Evolutionary conservation across 2,329 filamentous ascomycete species (phyloP).

Genomic region (Polychaeton citri): DNA sequence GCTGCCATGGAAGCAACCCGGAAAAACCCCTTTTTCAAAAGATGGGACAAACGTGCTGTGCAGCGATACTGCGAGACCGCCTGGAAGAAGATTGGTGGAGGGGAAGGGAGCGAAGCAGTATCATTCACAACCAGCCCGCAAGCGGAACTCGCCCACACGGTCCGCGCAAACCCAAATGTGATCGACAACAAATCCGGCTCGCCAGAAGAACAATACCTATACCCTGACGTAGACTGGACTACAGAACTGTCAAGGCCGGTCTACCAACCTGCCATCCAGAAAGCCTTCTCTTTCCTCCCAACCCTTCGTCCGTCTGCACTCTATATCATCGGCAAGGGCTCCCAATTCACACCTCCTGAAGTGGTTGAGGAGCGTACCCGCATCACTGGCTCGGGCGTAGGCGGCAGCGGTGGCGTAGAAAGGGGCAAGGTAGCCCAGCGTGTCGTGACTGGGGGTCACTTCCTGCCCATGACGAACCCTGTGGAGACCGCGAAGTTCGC

Average conservation of each 20-base stretch:
- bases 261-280: constrained; percentile 51
- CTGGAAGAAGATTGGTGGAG: too few species aligned
- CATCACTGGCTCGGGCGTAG: constrained; percentile 42
- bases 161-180: too few species aligned
- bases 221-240: constrained; percentile 7
- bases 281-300: constrained; percentile 41
- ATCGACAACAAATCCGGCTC: too few species aligned
- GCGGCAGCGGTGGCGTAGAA: constrained; percentile 48
- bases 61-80: too few species aligned
- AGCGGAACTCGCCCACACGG: too few species aligned
- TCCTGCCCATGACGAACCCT: constrained; percentile 68
- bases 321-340: constrained; percentile 50
- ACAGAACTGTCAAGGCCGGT: constrained; percentile 35
- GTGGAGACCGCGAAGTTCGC: constrained; percentile 44
- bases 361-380: constrained; percentile 49
- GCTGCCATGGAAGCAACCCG: too few species aligned
- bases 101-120: too few species aligned
- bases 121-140: too few species aligned
- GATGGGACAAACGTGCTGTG: too few species aligned
- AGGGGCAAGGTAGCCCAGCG: constrained; percentile 53
- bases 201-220: too few species aligned
- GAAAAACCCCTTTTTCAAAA: constrained; percentile 4
- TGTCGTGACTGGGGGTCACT: constrained; percentile 53
- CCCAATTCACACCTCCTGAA: constrained; percentile 24
- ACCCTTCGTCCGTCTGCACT: constrained; percentile 48